Percentiles rank a stretch among this genome's conserved stretches.
These are phyloP conservation scores for Talaromyces sp. DNA, from an alignment of 2,329 filamentous ascomycete genomes.

Conservation along the genomic window DNA sequence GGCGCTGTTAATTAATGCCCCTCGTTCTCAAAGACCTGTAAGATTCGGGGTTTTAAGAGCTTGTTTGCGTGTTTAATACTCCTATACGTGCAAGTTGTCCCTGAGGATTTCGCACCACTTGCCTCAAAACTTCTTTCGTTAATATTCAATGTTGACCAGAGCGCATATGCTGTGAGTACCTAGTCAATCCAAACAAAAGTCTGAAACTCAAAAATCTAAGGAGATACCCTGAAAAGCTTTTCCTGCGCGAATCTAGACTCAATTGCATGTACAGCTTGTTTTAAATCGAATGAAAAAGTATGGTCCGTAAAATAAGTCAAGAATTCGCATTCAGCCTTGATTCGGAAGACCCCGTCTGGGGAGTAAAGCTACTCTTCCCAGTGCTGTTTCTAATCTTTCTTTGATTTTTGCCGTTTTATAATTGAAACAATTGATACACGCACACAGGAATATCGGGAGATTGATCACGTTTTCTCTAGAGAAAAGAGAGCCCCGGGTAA, in stretches of 20 bases:
- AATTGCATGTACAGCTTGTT: background rate
- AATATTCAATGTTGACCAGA: background rate
- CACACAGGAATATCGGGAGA: background rate
- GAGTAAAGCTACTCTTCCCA: no score
- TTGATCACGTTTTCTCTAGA: background rate
- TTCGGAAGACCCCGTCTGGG: background rate
- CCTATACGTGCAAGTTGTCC: background rate
- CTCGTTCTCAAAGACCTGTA: background rate
- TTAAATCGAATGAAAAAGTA: background rate
- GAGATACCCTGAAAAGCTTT: background rate
- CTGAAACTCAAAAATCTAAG: background rate
- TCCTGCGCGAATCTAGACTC: background rate
- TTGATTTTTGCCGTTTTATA: no score
- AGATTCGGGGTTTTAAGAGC: background rate
- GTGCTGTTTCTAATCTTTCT: background rate
- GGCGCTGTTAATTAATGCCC: slow-evolving; percentile 10
- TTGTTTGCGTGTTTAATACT: background rate
- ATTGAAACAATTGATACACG: background rate
- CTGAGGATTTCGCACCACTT: background rate
- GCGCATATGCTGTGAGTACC: background rate
- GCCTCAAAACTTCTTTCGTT: background rate
- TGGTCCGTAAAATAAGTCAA: background rate
- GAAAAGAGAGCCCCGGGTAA: background rate
- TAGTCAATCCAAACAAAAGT: background rate
- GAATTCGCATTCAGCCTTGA: background rate